phyloP scores from a whole-genome alignment of 1,139 yeast species.

The Candida tropicalis region DNA sequence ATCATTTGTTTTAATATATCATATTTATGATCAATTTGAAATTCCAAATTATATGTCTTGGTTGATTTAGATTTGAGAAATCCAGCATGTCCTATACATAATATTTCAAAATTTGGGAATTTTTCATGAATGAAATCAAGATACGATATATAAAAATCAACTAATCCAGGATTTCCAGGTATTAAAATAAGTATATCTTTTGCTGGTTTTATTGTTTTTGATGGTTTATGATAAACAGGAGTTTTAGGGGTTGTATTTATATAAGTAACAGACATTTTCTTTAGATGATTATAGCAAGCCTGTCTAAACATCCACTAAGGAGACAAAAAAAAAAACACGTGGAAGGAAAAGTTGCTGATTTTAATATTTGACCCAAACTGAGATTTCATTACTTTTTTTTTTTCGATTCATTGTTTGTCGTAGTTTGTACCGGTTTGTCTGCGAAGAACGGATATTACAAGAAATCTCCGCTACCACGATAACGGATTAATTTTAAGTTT shows the following conservation, averaged over 20 bases:
- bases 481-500: too few relatives aligned
- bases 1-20: conserved; percentile 38
- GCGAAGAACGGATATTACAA: too few relatives aligned
- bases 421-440: too few relatives aligned
- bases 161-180: conserved; percentile 73
- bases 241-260: conserved; percentile 27
- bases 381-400: too few relatives aligned
- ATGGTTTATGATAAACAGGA: conserved; percentile 27
- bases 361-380: too few relatives aligned
- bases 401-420: too few relatives aligned
- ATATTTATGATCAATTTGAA: conserved; percentile 55
- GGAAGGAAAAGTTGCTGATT: too few relatives aligned
- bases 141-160: conserved; percentile 57
- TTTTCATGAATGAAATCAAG: conserved; percentile 44
- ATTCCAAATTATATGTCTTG: conserved; percentile 40
- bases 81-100: conserved; percentile 62
- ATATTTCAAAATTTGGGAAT: conserved; percentile 49
- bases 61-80: conserved; percentile 30
- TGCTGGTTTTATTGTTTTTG: conserved; percentile 9
- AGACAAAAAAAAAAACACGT: too few relatives aligned
- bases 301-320: too few relatives aligned
- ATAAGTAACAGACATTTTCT: conserved; percentile 9
- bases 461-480: too few relatives aligned
- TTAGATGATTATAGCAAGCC: neutral
- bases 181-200: conserved; percentile 47